Base-by-base conservation (phyloP, 441 rosid genomes). In the Rhodomyrtus psidioides region DNA sequence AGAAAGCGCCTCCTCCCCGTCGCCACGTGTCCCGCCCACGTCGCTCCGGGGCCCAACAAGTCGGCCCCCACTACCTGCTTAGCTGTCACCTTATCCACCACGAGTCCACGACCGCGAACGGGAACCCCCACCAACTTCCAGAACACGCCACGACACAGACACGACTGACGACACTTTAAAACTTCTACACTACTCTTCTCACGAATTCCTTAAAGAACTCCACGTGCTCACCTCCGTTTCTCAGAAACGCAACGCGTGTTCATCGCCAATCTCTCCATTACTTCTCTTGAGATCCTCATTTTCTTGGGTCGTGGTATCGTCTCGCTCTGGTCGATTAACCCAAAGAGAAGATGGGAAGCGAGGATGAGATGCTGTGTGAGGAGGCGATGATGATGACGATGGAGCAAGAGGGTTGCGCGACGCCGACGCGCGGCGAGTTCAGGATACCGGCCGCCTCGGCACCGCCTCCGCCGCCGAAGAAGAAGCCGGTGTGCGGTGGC, bases 401-500 rank as follows among this genome's bases (percentile, higher is more conserved):
- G 76, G 83, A 46, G 81, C 16, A 76, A 39, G 87, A 82, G 23
- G 89, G 88, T 6, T 87, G 88, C 79, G 55, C 88, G 49, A 91
- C 90, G 16, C 92, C 92, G 49, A 86, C 46, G 7, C 87, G 85
- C 6, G 81, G 56, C 14, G 90, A 89, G 70, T 88, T 42, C 55
- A 83, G 89, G 65, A 83, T 91, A 58, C 89, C 85, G 21, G 87
- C 53, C 30, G 82, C 83, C 84, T 65, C 55, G 51, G 82, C 9
- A 23, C 83, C 44, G 15, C 89, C 88, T 49, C 92, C 89, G 6
- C 90, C 90, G 23, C 92, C 90, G 14, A 89, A 81, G 89, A 91
- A 91, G 87, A 91, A 83, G 87, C 84, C 86, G 6, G 26, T 16
- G 12, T 26, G 8, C 55, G 12, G 86, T 30, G 82, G 87, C 62